Evolutionary conservation across 495 filamentous ascomycete species (phyloP).

Genomic region (Penicillium lividum): DNA sequence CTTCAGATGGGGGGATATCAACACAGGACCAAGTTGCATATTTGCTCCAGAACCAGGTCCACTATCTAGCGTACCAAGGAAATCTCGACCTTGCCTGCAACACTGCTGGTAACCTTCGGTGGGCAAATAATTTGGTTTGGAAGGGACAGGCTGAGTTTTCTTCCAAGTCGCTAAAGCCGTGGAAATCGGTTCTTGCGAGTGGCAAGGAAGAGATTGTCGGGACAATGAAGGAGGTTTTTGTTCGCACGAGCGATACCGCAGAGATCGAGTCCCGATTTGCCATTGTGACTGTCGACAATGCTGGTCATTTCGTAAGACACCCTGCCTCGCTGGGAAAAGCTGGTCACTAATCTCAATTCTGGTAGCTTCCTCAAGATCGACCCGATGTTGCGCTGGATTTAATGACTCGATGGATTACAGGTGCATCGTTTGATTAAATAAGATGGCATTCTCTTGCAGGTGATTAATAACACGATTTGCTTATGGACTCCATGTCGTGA

Average conservation of each 20-base stretch:
- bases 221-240: constrained; percentile 24
- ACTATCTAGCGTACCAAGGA: constrained; percentile 48
- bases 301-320: constrained; percentile 31
- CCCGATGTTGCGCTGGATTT: constrained; percentile 39
- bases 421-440: constrained; percentile 19
- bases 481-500: no score
- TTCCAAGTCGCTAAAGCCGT: constrained; percentile 34
- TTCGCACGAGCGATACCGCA: constrained; percentile 5
- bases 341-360: constrained; percentile 8
- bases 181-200: constrained; percentile 30
- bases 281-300: constrained; percentile 29
- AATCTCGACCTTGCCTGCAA: constrained; percentile 50
- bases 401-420: constrained; percentile 36
- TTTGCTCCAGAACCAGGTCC: constrained; percentile 35
- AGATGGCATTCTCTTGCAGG: not conserved
- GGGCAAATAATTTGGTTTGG: constrained; percentile 43
- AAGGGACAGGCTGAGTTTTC: constrained; percentile 46
- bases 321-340: not conserved
- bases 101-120: constrained; percentile 43
- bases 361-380: constrained; percentile 37
- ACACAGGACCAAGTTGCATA: constrained; percentile 30
- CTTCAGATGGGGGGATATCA: constrained; percentile 28
- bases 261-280: constrained; percentile 25
- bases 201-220: constrained; percentile 23
- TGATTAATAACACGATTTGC: no score